Base-by-base conservation (phyloP, 1,139 yeast genomes). In the Lodderomyces metapsilosis region DNA sequence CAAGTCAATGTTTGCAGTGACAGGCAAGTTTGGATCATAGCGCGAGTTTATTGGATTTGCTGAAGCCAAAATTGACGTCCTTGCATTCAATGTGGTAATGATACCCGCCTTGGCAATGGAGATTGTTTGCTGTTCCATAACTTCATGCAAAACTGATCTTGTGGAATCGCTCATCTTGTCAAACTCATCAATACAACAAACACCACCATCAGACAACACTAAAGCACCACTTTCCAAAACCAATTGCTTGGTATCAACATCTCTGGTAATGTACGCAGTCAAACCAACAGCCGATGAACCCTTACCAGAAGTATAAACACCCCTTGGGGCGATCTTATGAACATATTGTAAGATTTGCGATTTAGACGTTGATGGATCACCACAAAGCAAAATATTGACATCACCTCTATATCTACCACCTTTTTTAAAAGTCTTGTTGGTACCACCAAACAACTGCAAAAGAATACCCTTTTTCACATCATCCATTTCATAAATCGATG, bases 271-370 rank as follows among this genome's bases (percentile, higher is more conserved):
- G 60, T 92, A 92, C 1, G 99, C 98, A 0, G 99, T 92, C 58
- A 92, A 74, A 71, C 99, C 99, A 43, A 92, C 99, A 0, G 99
- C 99, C 18, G 98, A 92, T 0, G 98, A 89, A 42, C 98, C 98
- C 58, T 92, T 92, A 64, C 99, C 99, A 1, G 97, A 89, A 1
- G 99, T 92, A 62, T 91, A 92, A 33, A 94, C 88, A 52, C 98
- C 98, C 59, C 98, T 76, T 32, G 99, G 99, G 0, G 98, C 95
- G 51, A 92, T 92, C 59, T 91, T 88, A 65, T 92, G 98, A 39
- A 92, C 98, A 52, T 92, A 92, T 57, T 89, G 94, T 52, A 92
- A 72, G 43, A 92, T 69, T 63, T 92, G 99, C 2, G 98, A 92
- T 61, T 92, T 92, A 10, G 98, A 84, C 3, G 99, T 92, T 8